Conservation (phyloP, 192 early-diverging fungal genomes). For the Phycomyces blakesleeanus region DNA sequence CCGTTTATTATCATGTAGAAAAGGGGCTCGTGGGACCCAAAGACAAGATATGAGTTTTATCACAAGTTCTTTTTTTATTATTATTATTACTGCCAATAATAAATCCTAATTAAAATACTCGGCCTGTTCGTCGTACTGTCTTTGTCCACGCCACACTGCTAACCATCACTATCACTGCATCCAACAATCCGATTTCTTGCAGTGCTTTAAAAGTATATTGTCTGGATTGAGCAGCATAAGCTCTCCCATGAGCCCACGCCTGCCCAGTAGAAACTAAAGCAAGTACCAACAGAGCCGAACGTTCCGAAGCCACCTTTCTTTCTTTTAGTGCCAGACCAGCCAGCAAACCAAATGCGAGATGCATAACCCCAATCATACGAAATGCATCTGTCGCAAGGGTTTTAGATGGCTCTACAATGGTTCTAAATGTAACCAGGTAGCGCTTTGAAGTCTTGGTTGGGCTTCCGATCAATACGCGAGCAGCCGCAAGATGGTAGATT, state of each 20-base stretch:
- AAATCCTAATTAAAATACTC: constrained; percentile 8
- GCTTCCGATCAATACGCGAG: constrained; percentile 9
- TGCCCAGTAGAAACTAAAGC: constrained; percentile 21
- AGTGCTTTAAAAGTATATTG: constrained; percentile 23
- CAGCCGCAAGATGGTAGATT: constrained; percentile 23
- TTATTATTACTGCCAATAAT: background rate
- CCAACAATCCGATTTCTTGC: constrained; percentile 21
- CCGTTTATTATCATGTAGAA: constrained; percentile 20
- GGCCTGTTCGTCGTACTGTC: constrained; percentile 24
- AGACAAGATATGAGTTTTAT: constrained; percentile 2
- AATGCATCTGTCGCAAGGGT: constrained; percentile 16
- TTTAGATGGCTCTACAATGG: background rate
- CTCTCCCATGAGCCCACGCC: constrained; percentile 12
- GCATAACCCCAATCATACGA: constrained; percentile 13
- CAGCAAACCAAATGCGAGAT: constrained; percentile 14
- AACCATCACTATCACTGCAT: constrained; percentile 9
- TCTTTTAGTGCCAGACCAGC: constrained; percentile 18
- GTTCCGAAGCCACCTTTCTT: constrained; percentile 23
- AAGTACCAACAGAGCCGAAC: constrained; percentile 22
- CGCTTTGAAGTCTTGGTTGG: constrained; percentile 10
- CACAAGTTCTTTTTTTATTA: background rate
- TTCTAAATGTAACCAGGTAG: constrained; percentile 9
- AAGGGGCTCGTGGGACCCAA: constrained; percentile 5
- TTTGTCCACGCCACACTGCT: constrained; percentile 22
- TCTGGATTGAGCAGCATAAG: constrained; percentile 15